Evolutionary conservation across 495 filamentous ascomycete genomes (phyloP).

Genomic region (Penicillium daleae): DNA sequence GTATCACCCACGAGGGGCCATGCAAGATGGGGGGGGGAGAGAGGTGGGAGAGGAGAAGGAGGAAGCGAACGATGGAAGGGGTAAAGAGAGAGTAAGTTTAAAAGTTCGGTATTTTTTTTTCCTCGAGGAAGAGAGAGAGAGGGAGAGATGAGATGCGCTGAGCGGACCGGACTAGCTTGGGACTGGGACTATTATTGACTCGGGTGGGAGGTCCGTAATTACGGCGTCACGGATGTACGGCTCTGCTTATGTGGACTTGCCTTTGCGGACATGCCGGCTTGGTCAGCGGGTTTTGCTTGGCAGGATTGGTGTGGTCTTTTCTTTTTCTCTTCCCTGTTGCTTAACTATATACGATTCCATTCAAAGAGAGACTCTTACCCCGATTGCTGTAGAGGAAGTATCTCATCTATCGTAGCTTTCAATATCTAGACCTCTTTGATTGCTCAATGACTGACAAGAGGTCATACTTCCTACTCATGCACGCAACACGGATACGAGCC

Average conservation of each 20-base stretch:
- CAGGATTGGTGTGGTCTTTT: not conserved
- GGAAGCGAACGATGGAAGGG: slow-evolving; percentile 8
- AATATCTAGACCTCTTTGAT: not conserved
- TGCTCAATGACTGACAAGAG: too few species aligned
- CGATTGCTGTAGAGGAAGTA: too few species aligned
- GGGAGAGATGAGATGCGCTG: slow-evolving; percentile 22
- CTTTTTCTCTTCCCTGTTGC: too few species aligned
- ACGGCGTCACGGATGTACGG: slow-evolving; percentile 8
- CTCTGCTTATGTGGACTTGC: slow-evolving; percentile 5
- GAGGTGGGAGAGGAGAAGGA: slow-evolving; percentile 7
- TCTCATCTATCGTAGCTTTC: not conserved
- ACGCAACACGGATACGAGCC: not conserved
- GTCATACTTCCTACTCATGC: not conserved
- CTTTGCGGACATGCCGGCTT: slow-evolving; percentile 14
- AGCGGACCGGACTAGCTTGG: slow-evolving; percentile 7
- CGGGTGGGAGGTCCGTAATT: slow-evolving; percentile 18
- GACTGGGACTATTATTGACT: slow-evolving; percentile 9
- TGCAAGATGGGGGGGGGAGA: slow-evolving; percentile 14
- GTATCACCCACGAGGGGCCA: slow-evolving; percentile 12
- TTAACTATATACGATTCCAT: not conserved
- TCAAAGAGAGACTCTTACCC: too few species aligned
- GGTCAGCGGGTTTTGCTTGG: slow-evolving; percentile 16
- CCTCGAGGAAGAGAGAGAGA: slow-evolving; percentile 15
- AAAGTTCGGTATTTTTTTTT: slow-evolving; percentile 16
- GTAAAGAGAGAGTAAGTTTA: slow-evolving; percentile 1